Evolutionary conservation across 148 eudicot genomes (phyloP).

Genomic region (Cornus florida): DNA sequence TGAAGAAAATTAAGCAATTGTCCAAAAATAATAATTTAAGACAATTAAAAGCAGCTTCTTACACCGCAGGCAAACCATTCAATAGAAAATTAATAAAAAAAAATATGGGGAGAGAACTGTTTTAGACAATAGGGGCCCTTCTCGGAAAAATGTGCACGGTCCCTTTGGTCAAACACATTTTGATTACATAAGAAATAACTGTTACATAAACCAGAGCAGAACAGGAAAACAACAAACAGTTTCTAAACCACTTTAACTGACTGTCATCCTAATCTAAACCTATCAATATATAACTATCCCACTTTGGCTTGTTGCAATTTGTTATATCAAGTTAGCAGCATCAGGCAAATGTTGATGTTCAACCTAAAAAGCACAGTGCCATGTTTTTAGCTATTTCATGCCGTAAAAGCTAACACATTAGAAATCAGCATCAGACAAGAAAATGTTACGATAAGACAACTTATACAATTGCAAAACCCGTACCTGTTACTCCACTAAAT

Average conservation of each 20-base stretch:
- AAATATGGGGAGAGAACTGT: background rate
- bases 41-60: background rate
- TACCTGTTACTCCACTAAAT: conserved; percentile 88
- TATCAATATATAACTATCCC: too few species aligned
- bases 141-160: background rate
- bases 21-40: background rate
- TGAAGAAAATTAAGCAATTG: background rate
- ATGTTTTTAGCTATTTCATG: background rate
- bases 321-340: background rate
- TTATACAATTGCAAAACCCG: background rate
- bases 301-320: background rate
- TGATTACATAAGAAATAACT: background rate
- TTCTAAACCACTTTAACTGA: background rate
- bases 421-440: background rate
- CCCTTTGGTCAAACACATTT: background rate
- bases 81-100: background rate
- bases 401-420: background rate
- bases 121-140: background rate
- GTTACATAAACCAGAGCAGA: background rate
- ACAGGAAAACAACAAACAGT: background rate
- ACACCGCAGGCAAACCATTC: background rate
- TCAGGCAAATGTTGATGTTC: conserved; percentile 1
- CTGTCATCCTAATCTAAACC: background rate
- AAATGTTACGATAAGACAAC: background rate
- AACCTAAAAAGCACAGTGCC: background rate